phyloP scores from a whole-genome alignment of 208 protist species.

The Porcisia hertigi region DNA sequence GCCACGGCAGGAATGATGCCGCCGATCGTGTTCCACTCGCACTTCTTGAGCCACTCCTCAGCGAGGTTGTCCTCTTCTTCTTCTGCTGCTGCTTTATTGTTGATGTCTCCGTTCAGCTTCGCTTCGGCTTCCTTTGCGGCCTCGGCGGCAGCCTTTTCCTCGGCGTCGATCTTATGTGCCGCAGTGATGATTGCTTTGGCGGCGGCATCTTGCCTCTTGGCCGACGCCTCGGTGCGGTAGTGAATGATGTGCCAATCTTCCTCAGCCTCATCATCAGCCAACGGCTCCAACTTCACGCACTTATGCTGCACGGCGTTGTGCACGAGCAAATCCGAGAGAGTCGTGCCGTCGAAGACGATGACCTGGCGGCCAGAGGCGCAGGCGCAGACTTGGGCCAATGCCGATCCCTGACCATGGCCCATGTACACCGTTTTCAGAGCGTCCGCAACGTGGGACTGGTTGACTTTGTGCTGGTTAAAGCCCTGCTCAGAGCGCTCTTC shows the following conservation, averaged over 20 bases:
- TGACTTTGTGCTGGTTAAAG: constrained; percentile 37
- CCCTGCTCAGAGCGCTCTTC: constrained; percentile 45
- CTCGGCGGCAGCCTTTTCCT: constrained; percentile 13
- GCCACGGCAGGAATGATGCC: constrained; percentile 32
- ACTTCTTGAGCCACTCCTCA: constrained; percentile 33
- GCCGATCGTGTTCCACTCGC: constrained; percentile 25
- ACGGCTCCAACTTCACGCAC: constrained; percentile 27
- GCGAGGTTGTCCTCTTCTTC: constrained; percentile 29
- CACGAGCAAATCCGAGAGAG: constrained; percentile 41
- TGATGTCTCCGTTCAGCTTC: constrained; percentile 1
- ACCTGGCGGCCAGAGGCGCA: constrained; percentile 31
- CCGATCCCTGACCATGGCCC: constrained; percentile 47
- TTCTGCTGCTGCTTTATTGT: constrained; percentile 22
- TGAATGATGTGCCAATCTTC: constrained; percentile 34
- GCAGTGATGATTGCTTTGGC: constrained; percentile 5
- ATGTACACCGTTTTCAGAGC: constrained; percentile 43
- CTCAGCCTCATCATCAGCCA: constrained; percentile 13
- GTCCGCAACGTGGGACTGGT: constrained; percentile 14
- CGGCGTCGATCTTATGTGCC: constrained; percentile 15
- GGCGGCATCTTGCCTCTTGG: constrained; percentile 19
- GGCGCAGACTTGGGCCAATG: constrained; percentile 45
- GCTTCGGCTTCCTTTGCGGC: not conserved
- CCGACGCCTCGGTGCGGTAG: constrained; percentile 29
- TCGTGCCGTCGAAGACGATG: constrained; percentile 47
- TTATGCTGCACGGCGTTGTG: constrained; percentile 34